Percentiles rank a stretch among this genome's conserved stretches.
phyloP scores from a whole-genome alignment of 805 yeast species.

The Diddensiella santjacobensis region DNA sequence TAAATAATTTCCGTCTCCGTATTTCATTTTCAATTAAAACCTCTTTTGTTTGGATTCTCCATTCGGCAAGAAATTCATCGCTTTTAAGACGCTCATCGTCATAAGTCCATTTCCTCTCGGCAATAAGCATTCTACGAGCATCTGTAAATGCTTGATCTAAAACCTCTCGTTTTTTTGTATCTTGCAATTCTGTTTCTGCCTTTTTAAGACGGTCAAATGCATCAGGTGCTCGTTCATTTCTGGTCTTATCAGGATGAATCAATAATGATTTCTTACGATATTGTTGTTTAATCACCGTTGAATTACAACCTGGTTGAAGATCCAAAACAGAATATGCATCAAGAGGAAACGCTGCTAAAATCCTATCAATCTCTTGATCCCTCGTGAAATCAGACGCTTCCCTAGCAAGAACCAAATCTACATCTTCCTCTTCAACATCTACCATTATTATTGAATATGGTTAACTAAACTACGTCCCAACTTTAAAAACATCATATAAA shows the following conservation, averaged over 20 bases:
- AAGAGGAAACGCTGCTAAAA: slow-evolving; percentile 43
- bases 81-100: slow-evolving; percentile 39
- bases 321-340: slow-evolving; percentile 58
- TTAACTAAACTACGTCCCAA: too few species aligned
- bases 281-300: slow-evolving; percentile 41
- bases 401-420: slow-evolving; percentile 30
- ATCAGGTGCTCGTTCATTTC: slow-evolving; percentile 52
- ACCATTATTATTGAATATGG: too few species aligned
- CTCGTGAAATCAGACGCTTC: slow-evolving; percentile 30
- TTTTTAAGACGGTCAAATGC: slow-evolving; percentile 61
- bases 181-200: slow-evolving; percentile 44
- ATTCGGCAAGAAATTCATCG: slow-evolving; percentile 37
- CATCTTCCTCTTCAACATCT: too few species aligned
- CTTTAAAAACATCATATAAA: too few species aligned
- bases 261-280: slow-evolving; percentile 58
- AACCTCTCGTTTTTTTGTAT: slow-evolving; percentile 38
- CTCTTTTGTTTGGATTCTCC: slow-evolving; percentile 43
- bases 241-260: slow-evolving; percentile 66
- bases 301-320: slow-evolving; percentile 40
- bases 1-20: slow-evolving; percentile 40
- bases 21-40: slow-evolving; percentile 46
- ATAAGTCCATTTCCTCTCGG: slow-evolving; percentile 36
- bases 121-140: slow-evolving; percentile 39
- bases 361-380: slow-evolving; percentile 55
- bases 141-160: slow-evolving; percentile 46